Evolutionary conservation across 208 protist genomes (phyloP).

Genomic region (Acanthamoeba culbertsoni): DNA sequence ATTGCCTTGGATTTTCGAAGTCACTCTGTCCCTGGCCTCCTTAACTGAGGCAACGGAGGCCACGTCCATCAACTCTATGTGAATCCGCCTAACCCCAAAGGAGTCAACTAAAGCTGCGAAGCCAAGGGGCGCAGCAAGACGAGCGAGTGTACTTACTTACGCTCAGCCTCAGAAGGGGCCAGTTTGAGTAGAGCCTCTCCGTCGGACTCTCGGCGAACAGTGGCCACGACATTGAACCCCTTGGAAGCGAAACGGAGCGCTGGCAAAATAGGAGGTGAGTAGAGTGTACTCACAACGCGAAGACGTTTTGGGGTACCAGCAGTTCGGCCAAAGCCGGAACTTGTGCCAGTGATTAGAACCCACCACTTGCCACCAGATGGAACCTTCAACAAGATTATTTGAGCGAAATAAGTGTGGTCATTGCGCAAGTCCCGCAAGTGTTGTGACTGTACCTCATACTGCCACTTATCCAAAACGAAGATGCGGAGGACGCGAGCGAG

Average conservation of each 20-base stretch:
- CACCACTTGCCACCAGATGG: background rate
- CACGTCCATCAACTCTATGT: background rate
- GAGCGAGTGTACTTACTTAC: too few relatives aligned
- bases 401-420: too few relatives aligned
- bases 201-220: background rate
- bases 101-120: too few relatives aligned
- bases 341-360: background rate
- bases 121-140: too few relatives aligned
- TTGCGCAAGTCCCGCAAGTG: too few relatives aligned
- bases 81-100: background rate
- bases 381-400: background rate
- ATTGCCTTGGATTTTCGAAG: background rate
- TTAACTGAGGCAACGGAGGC: background rate
- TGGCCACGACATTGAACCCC: background rate
- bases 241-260: background rate
- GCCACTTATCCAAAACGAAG: constrained; percentile 9
- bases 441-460: background rate
- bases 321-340: background rate
- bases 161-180: background rate
- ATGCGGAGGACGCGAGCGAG: background rate
- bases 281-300: background rate
- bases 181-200: background rate
- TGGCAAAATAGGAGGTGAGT: too few relatives aligned
- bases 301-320: background rate
- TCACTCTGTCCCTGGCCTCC: background rate